Evolutionary conservation across 2,329 filamentous ascomycete genomes (phyloP), one percentile per base, ranked within the genome.

Genomic region (Venturia asperata): DNA sequence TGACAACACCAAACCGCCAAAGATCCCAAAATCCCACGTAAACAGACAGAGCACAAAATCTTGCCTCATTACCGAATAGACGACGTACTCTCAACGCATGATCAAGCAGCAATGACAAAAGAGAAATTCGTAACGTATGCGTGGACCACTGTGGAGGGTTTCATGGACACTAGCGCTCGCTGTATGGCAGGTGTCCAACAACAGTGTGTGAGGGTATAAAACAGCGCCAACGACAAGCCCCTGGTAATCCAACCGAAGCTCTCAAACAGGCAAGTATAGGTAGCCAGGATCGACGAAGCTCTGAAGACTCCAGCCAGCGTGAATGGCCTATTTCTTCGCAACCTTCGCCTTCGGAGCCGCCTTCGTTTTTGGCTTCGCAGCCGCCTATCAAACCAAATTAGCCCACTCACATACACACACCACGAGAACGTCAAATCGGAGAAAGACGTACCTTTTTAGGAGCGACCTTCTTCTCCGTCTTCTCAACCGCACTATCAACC

Each of bases 401-500:
- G 60, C 21, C n/a, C 60, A 3, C 15, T 21, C 24, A 41, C 58
- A 34, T 34, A 3, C 1, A 30, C 2, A 43, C 5, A 37, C 15
- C 30, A 34, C 11, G 13, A 37, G 37, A 1, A 24, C 47, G n/a
- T 52, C 17, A 55, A 43, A 47, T n/a, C 19, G 1, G 21, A 17
- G 3, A 13, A 10, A 52, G 17, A 49, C 43, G 34, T 49, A 47
- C 62, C 43, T 63, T 63, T 43, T 49, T 55, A 19, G 42, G 39
- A 24, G 60, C 60, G 27, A 39, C 42, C 42, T 34, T 63, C 42
- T 43, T 52, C 47, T 63, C 42, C 11, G n/a, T 27, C 62, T 52
- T 63, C 43, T 63, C 43, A 21, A 21, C 62, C 17, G 24, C 62
- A 49, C 45, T 43, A 11, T 63, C 37, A 30, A 63, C 62, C 62